Evolutionary conservation across 352 stramenopile species (phyloP).

Genomic region (Phytopythium cucurbitacearum): DNA sequence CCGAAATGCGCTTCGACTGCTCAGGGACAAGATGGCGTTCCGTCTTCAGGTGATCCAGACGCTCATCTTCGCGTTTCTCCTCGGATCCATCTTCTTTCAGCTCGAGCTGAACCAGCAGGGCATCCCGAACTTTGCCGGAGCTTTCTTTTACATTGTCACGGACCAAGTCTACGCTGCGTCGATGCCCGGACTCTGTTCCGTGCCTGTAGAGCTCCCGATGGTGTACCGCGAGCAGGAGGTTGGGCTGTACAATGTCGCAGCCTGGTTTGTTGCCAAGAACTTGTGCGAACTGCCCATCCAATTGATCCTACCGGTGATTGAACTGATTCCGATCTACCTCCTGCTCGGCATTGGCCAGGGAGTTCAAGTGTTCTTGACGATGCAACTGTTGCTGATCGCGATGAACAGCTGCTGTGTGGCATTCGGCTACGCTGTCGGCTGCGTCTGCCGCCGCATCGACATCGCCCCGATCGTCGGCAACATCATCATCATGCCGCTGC

Average conservation of each 20-base stretch:
- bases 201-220: constrained; percentile 49
- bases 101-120: constrained; percentile 31
- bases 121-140: constrained; percentile 45
- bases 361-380: constrained; percentile 18
- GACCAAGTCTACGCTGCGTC: constrained; percentile 39
- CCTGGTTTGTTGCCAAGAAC: constrained; percentile 57
- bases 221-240: constrained; percentile 43
- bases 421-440: constrained; percentile 39
- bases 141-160: constrained; percentile 54
- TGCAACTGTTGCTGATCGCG: constrained; percentile 21
- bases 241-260: constrained; percentile 31
- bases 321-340: constrained; percentile 40
- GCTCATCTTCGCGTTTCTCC: constrained; percentile 33
- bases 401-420: constrained; percentile 31
- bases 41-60: constrained; percentile 27
- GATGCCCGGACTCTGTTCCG: constrained; percentile 34
- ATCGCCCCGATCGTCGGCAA: constrained; percentile 39
- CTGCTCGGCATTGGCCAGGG: constrained; percentile 39
- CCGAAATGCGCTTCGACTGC: constrained; percentile 36
- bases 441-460: constrained; percentile 31
- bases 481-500: constrained; percentile 38
- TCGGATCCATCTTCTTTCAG: constrained; percentile 54
- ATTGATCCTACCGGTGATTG: constrained; percentile 36
- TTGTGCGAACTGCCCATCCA: constrained; percentile 46
- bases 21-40: constrained; percentile 39